Evolutionary conservation across 495 filamentous ascomycete genomes (phyloP).

Genomic region (Aspergillus campestris): DNA sequence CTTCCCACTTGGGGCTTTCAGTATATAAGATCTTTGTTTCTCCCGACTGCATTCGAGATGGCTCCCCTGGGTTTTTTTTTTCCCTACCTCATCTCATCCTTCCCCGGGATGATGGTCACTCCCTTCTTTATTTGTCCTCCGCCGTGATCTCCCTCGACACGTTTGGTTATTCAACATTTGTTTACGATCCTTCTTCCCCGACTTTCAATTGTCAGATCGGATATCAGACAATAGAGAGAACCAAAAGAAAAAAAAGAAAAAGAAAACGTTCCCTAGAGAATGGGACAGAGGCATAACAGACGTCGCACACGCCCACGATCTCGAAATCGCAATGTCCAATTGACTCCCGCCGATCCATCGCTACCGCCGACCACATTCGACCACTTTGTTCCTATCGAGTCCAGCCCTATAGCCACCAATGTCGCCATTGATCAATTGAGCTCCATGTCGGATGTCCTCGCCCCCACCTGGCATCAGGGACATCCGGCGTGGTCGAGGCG

Average conservation of each 20-base stretch:
- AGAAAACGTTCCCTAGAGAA: slow-evolving; percentile 13
- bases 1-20: slow-evolving; percentile 1
- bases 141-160: slow-evolving; percentile 7
- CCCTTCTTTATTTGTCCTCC: slow-evolving; percentile 15
- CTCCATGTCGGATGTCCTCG: slow-evolving; percentile 16
- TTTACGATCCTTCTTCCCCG: slow-evolving; percentile 2
- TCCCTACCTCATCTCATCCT: slow-evolving; percentile 37
- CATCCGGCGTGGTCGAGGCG: slow-evolving; percentile 30
- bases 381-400: background rate
- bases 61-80: slow-evolving; percentile 11
- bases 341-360: slow-evolving; percentile 10
- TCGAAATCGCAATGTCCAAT: slow-evolving; percentile 19
- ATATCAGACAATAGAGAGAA: background rate
- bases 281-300: slow-evolving; percentile 44
- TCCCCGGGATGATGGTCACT: slow-evolving; percentile 38
- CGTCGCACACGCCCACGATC: slow-evolving; percentile 39
- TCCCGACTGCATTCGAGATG: background rate
- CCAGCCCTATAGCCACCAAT: background rate
- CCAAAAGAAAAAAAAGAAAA: slow-evolving; percentile 4
- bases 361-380: slow-evolving; percentile 6
- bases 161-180: slow-evolving; percentile 5
- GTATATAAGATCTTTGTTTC: slow-evolving; percentile 2
- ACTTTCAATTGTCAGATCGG: background rate
- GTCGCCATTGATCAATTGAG: background rate
- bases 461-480: slow-evolving; percentile 38